A percentile compares a stretch with the other conserved stretches of the same genome.
These are phyloP conservation scores for Barbarea vulgaris DNA, from an alignment of 345 rosid species.

Conservation along the genomic window DNA sequence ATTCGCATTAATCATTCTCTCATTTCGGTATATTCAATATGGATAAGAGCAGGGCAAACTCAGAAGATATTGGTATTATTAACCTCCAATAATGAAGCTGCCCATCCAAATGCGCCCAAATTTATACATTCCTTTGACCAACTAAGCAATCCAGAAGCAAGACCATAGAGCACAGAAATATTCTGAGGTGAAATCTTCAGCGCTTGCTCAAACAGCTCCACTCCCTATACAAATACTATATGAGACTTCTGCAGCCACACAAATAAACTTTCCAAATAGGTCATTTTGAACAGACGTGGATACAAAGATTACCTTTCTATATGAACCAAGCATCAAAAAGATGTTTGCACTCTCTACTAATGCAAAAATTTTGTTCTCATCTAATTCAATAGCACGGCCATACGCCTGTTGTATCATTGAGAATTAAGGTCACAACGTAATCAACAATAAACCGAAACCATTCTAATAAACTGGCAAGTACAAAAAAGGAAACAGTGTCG, in stretches of 20 bases:
- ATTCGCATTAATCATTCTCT: slow-evolving; percentile 3
- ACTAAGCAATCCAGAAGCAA: slow-evolving; percentile 81
- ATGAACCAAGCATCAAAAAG: slow-evolving; percentile 87
- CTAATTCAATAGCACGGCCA: slow-evolving; percentile 86
- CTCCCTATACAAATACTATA: slow-evolving; percentile 57
- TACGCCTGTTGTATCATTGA: slow-evolving; percentile 61
- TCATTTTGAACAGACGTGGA: not conserved
- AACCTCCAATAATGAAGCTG: slow-evolving; percentile 87
- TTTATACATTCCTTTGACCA: slow-evolving; percentile 81
- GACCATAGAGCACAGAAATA: slow-evolving; percentile 77
- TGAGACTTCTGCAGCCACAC: slow-evolving; percentile 23
- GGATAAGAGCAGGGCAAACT: slow-evolving; percentile 3
- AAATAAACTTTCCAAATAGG: slow-evolving; percentile 14
- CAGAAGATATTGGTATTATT: slow-evolving; percentile 23
- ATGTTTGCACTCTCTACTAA: slow-evolving; percentile 88
- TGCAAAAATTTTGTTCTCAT: slow-evolving; percentile 64
- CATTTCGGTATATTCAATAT: not conserved
- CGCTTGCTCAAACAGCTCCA: slow-evolving; percentile 81
- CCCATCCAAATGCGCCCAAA: slow-evolving; percentile 88
- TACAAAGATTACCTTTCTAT: slow-evolving; percentile 64
- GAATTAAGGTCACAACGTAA: not conserved
- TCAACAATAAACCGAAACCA: slow-evolving; percentile 13
- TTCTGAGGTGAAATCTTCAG: slow-evolving; percentile 72
- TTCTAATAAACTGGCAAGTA: not conserved
- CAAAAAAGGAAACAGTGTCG: not conserved